Evolutionary conservation across 768 basidiomycete species (phyloP), one percentile per base, ranked within the genome.

Genomic region (Podaxis carcinomalis): DNA sequence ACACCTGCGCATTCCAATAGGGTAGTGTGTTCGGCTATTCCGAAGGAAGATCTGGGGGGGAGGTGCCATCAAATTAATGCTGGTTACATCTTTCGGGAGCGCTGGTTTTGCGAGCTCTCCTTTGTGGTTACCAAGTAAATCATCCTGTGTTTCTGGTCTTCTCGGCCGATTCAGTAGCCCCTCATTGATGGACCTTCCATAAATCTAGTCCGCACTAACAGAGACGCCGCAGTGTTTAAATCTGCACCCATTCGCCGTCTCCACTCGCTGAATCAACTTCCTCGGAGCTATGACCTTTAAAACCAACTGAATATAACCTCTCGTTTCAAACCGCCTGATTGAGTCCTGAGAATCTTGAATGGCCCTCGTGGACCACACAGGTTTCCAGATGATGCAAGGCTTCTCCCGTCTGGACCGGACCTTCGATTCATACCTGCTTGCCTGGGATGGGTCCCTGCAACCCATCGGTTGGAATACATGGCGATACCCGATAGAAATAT

Each of bases 111-210:
- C 57, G 57, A 37, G 35, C 14, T 58, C 47, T 7, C 14, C 56
- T 50, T 58, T 58, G 32, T 50, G 36, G 19, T 58, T 58, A 50
- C 57, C 37, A 40, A 50, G 40, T 58, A 50, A 39, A 51, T 37
- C 28, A 14, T 9, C 32, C 23, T 51, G 57, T 23, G 9, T 23
- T 16, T 39, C 16, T 44, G 42, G 35, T 27, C 21, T 27, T 25
- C 32, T 51, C 57, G 47, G 57, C 49, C 57, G 57, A 58, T 39
- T 36, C 35, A 37, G 39, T 19, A 50, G 1, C 57, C 14, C 28
- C 23, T 7, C 16, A 9, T 44, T 56, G 54, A 49, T 42, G 4
- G 13, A 21, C 21, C 23, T 50, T 51, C 35, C 21, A 13, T 6
- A 37, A 21, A 37, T 23, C 16, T 39, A 25, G 36, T 28, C 57